Evolutionary conservation across 305 asterid genomes (phyloP).

Genomic region (Euphrasia arctica): DNA sequence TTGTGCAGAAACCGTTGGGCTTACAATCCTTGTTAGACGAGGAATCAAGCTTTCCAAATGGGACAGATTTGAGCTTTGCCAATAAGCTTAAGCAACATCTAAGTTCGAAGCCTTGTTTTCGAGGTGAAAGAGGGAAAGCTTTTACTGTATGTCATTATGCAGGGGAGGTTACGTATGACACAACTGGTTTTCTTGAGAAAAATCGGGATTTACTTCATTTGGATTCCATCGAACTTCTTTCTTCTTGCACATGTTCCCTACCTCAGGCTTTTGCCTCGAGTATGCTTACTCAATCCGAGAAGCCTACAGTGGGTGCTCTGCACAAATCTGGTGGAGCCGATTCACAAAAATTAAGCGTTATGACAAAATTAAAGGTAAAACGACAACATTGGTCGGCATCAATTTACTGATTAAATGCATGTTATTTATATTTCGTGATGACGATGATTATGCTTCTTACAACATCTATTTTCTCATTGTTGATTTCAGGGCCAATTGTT

Average conservation of each 20-base stretch:
- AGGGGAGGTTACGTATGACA: constrained; percentile 96
- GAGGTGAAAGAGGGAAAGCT: constrained; percentile 81
- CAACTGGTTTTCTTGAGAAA: constrained; percentile 95
- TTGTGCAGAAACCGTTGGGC: constrained; percentile 90
- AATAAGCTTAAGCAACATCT: constrained; percentile 94
- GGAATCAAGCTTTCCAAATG: constrained; percentile 97
- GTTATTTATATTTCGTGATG: not conserved
- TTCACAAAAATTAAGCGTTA: constrained; percentile 93
- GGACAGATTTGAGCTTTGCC: constrained; percentile 95
- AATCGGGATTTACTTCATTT: constrained; percentile 92
- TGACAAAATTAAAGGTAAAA: constrained; percentile 86
- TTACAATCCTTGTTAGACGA: constrained; percentile 89
- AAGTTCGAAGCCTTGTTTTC: constrained; percentile 71
- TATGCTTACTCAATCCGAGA: constrained; percentile 83
- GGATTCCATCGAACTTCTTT: constrained; percentile 90
- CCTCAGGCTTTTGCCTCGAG: constrained; percentile 90
- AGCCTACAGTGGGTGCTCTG: constrained; percentile 81
- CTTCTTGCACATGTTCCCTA: constrained; percentile 87
- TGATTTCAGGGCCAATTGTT: constrained; percentile 75
- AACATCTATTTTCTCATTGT: not conserved
- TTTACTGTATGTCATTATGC: constrained; percentile 92
- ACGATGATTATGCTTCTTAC: not conserved
- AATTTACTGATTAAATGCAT: not conserved
- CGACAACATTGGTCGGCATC: not conserved
- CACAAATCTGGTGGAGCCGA: constrained; percentile 98